Base-by-base conservation (phyloP, 2,329 filamentous ascomycete species). In the Epicoccum sorghinum region DNA sequence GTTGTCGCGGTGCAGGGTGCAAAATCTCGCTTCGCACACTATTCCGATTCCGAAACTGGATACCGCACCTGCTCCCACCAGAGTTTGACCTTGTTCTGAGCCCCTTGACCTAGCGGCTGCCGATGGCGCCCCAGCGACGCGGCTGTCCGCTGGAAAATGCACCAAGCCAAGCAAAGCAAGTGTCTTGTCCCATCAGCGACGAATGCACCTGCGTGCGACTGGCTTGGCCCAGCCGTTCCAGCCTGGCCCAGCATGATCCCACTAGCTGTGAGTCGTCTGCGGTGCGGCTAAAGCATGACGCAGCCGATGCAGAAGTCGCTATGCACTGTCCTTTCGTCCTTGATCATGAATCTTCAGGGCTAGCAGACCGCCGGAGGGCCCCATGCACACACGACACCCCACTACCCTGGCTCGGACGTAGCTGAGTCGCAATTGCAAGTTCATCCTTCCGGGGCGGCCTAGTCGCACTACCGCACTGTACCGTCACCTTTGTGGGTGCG, bases 231-330 rank as follows among this genome's bases (percentile, higher is more conserved):
- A 55, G 49, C 50, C 38, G 41, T 35, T 38, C 23, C 49, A 59
- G 54, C 58, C 52, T 66, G 58, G 59, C 46, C 63, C 64, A 58
- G 58, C 55, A 25, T 52, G 41, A 46, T 55, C 39, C 54, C 62
- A 61, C 60, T 64, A 61, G 58, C 54, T 52, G 62, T 64, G 63
- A 61, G 51, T 51, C 53, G 48, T 52, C 52, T 49, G 52, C 55
- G 59, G 66, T 58, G 68, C 68, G 69, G 70, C 67, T 72, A 72
- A 70, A 69, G 61, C 64, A 62, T 66, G 65, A 62, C 58, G 61
- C 60, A 55, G 58, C 59, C 57, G 58, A 60, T 46, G 48, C 49
- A 53, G 51, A 52, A 57, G 51, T 58, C 54, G 54, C 66, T 40
- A 66, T 69, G 69, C 63, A 61, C 59, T 57, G 46, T 59, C 52